Base-by-base conservation (phyloP, 129 eudicot genomes). In the Kitagawia praeruptora region DNA sequence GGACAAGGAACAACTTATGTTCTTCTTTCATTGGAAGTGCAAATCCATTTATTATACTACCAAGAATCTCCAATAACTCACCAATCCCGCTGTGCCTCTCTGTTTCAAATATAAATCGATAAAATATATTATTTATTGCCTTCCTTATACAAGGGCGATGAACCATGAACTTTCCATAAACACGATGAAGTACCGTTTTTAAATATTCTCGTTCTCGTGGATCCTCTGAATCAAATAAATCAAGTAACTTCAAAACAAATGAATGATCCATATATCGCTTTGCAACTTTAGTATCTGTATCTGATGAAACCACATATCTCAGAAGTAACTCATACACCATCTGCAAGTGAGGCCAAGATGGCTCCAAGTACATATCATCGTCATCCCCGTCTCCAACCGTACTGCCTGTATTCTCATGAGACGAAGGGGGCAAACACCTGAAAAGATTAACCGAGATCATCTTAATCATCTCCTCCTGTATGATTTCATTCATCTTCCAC, bases 131-230 rank as follows among this genome's bases (percentile, higher is more conserved):
- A 76, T 77, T 89, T 76, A 89, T 89, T 2, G 93, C 90, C 74
- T 85, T 89, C 79, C 93, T 83, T 81, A 89, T 89, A 73, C 87
- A 89, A 0, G 93, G 93, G 38, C 93, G 88, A 83, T 89, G 93
- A n/a, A 89, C 88, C 88, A 89, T 89, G 76, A 89, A 89, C 83
- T 85, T 86, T 28, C 93, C 93, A 81, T 89, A 89, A 38, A 86
- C 78, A 21, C 93, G 87, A 77, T 89, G 93, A 54, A 89, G 90
- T 78, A 89, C 85, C 31, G 93, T 87, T 77, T 89, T 89, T 54
- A 87, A 49, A 83, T 87, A 89, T 77, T 89, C 93, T 1, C 92
- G 87, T 34, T 89, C 90, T 31, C 92, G 75, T 77, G 88, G 89
- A 48, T 89, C 92, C 77, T 87, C 90, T 9, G 93, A 83, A 81